These are phyloP conservation scores for Trypanosomatidae sp. DNA, from an alignment of 208 protist species.

Conservation along the genomic window DNA sequence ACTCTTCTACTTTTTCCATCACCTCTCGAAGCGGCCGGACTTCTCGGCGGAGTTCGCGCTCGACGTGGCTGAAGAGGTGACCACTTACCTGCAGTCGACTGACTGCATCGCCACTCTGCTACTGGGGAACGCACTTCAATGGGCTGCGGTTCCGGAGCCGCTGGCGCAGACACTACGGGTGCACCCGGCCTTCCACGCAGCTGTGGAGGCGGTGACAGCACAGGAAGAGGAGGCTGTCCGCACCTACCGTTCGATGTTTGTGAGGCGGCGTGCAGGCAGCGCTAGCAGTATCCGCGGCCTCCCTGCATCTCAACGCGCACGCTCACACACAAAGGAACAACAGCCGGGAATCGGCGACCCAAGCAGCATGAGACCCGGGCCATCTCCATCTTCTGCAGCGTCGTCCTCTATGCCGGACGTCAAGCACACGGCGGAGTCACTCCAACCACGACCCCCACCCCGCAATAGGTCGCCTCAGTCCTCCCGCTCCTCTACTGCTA, in stretches of 20 bases:
- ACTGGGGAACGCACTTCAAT: constrained; percentile 53
- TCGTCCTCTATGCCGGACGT: background rate
- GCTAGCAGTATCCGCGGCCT: background rate
- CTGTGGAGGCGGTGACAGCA: constrained; percentile 11
- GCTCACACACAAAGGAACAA: background rate
- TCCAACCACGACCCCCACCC: background rate
- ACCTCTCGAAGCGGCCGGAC: constrained; percentile 69
- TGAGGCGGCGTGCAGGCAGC: constrained; percentile 1
- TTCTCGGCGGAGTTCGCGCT: constrained; percentile 79
- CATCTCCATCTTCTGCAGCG: background rate
- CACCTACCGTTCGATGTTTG: constrained; percentile 18
- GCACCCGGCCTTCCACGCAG: constrained; percentile 26
- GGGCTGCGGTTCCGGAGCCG: constrained; percentile 39
- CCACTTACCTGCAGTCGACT: constrained; percentile 66
- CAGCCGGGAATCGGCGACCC: background rate
- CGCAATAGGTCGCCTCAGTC: background rate
- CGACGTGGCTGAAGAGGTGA: constrained; percentile 63
- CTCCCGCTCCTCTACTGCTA: background rate
- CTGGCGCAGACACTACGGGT: constrained; percentile 41
- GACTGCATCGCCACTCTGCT: constrained; percentile 73
- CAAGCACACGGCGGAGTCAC: background rate
- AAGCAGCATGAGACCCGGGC: background rate
- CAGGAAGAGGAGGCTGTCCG: constrained; percentile 30
- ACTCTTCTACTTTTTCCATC: constrained; percentile 80
- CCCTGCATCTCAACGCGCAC: background rate